Conservation (phyloP, 202 grass and related monocot species). For the Cymbopogon flexuosus region DNA sequence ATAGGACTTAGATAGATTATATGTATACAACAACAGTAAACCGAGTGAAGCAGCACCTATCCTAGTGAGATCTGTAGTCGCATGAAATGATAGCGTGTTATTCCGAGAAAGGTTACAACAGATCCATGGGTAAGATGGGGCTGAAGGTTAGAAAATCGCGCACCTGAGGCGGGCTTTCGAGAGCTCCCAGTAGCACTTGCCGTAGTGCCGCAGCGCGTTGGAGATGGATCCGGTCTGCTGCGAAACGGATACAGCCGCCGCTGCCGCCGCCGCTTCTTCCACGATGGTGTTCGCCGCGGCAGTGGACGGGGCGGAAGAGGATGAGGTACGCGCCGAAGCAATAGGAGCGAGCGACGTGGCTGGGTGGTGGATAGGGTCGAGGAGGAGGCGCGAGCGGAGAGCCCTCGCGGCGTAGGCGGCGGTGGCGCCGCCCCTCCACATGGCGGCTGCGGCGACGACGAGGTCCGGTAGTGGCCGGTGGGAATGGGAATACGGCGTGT, state of each 20-base stretch:
- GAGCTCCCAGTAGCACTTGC: conserved; percentile 82
- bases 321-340: conserved; percentile 1
- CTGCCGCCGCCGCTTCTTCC: conserved; percentile 13
- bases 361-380: not conserved
- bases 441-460: conserved; percentile 25
- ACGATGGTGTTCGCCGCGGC: conserved; percentile 28
- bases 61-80: no score
- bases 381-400: conserved; percentile 39
- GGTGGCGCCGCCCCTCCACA: conserved; percentile 49
- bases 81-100: not conserved
- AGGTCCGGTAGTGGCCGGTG: not conserved
- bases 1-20: not conserved
- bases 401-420: conserved; percentile 39
- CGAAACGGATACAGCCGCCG: conserved; percentile 25
- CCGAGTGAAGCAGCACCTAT: not conserved
- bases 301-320: conserved; percentile 14
- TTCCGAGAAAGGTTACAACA: conserved; percentile 13
- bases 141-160: not conserved
- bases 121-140: not conserved
- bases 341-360: not conserved
- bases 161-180: conserved; percentile 90
- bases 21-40: not conserved
- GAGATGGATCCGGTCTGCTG: conserved; percentile 32
- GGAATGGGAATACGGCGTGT: no score
- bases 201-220: conserved; percentile 49